A percentile compares a stretch with the other conserved stretches of the same genome.
Evolutionary conservation across 1,139 yeast genomes (phyloP).

Genomic region (Spathaspora sp.): DNA sequence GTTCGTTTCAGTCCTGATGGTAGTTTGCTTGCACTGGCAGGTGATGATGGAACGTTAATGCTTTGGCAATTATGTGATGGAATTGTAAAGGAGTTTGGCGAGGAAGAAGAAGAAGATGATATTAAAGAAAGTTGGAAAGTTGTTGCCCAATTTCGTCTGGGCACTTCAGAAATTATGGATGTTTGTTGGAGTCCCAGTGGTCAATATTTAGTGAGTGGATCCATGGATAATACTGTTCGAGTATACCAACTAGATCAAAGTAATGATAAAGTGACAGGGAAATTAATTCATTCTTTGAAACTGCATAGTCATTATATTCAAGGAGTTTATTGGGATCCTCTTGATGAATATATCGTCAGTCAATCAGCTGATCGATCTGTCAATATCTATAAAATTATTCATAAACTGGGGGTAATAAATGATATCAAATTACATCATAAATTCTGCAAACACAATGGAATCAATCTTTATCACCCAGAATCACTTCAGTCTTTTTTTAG

Average conservation of each 20-base stretch:
- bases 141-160: constrained; percentile 46
- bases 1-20: constrained; percentile 78
- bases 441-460: constrained; percentile 25
- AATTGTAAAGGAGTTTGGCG: constrained; percentile 57
- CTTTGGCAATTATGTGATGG: constrained; percentile 69
- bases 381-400: constrained; percentile 47
- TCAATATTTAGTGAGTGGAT: constrained; percentile 74
- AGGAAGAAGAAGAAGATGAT: constrained; percentile 48
- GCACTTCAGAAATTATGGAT: constrained; percentile 82
- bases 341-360: constrained; percentile 71
- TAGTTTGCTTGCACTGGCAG: constrained; percentile 76
- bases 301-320: constrained; percentile 90
- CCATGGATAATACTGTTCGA: constrained; percentile 84
- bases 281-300: constrained; percentile 58
- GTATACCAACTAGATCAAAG: constrained; percentile 39
- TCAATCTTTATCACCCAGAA: constrained; percentile 70
- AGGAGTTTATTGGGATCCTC: constrained; percentile 96
- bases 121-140: constrained; percentile 68
- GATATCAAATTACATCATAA: constrained; percentile 11
- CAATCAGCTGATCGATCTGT: constrained; percentile 90
- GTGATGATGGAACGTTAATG: constrained; percentile 89
- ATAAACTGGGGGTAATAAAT: neutral
- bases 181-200: constrained; percentile 90
- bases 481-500: constrained; percentile 88
- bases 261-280: constrained; percentile 50